Evolutionary conservation across 2,329 filamentous ascomycete species (phyloP).

Genomic region (Phaeosphaeriaceae sp.): DNA sequence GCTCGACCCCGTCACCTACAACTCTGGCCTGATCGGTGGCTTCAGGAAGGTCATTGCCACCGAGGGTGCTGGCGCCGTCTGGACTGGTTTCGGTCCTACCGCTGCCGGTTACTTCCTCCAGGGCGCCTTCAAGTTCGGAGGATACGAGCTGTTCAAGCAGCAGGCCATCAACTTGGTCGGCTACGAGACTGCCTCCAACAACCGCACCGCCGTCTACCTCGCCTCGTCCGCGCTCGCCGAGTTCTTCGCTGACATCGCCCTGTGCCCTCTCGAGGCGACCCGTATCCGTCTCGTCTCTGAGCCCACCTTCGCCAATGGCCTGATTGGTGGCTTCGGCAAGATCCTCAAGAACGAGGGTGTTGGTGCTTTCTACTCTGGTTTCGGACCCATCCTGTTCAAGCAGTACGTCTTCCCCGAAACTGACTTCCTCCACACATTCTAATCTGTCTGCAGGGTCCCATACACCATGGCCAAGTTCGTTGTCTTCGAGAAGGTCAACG

Average conservation of each 20-base stretch:
- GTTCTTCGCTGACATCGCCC: constrained; percentile 78
- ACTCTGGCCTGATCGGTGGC: constrained; percentile 83
- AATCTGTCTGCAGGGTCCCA: constrained; percentile 67
- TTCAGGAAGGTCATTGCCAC: constrained; percentile 80
- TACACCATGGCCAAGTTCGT: constrained; percentile 98
- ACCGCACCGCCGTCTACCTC: constrained; percentile 83
- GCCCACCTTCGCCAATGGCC: constrained; percentile 82
- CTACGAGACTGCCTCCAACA: constrained; percentile 70
- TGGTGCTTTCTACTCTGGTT: constrained; percentile 88
- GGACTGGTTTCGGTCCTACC: constrained; percentile 86
- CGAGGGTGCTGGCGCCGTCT: constrained; percentile 84
- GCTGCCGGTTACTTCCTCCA: constrained; percentile 93
- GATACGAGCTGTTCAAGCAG: constrained; percentile 97
- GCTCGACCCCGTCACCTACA: constrained; percentile 88
- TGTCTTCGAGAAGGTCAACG: constrained; percentile 87
- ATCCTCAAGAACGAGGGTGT: constrained; percentile 83
- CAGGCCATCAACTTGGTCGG: constrained; percentile 82
- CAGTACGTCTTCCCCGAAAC: constrained; percentile 44
- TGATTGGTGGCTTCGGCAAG: constrained; percentile 81
- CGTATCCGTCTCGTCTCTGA: constrained; percentile 92
- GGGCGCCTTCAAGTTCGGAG: constrained; percentile 91
- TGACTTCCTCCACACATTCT: constrained; percentile 7
- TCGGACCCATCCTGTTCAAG: constrained; percentile 66
- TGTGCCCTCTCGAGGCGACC: constrained; percentile 91
- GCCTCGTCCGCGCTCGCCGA: constrained; percentile 68